Base-by-base conservation (phyloP, 2,329 filamentous ascomycete genomes). In the Clarireedia hainanense region DNA sequence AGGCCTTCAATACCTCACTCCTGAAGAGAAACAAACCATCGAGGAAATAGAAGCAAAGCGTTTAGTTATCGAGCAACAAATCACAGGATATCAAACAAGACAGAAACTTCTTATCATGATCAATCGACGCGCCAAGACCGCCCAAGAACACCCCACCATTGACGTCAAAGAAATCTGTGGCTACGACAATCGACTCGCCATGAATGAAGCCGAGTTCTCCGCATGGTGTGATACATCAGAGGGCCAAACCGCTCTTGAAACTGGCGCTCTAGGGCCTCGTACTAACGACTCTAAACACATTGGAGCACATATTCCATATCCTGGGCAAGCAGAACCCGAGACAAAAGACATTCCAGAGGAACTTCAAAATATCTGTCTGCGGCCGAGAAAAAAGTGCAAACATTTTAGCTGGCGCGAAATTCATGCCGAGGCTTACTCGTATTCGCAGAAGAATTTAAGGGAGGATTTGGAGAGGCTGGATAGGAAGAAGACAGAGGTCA, bases 181-280 rank as follows among this genome's bases (percentile, higher is more conserved):
- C 24, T 69, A 67, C 42, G 66, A 68, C 43, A 61, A 64, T 39
- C 66, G 66, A 17, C 60, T 68, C 12, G 58, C 64, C 14, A 61
- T 68, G 39, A 68, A 68, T 42, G 61, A 66, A 24, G 55, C 57
- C 17, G 60, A 69, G 49, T 67, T 69, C 39, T 50, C 57, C 1
- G 39, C 39, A 20, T 69, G 65, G 64, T 51, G 58, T 5, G 50
- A 61, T 17, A 61, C 62, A 5, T 47, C 54, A 5, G 67, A 69
- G 47, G 66, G 64, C 6, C 61, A 58, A 34, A 46, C 47, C 9
- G 63, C 65, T 14, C 61, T 67, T 12, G 55, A 55, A 15, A 64
- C 59, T n/a, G 59, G 58, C 7, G 40, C 55, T 27, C 61, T 68
- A 47, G 67, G 67, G 43, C 67, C 67, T 27, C 63, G 64, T 17